Evolutionary conservation across 495 filamentous ascomycete species (phyloP), one percentile per base, ranked within the genome.

Genomic region (Hyaloscypha hepaticicola): DNA sequence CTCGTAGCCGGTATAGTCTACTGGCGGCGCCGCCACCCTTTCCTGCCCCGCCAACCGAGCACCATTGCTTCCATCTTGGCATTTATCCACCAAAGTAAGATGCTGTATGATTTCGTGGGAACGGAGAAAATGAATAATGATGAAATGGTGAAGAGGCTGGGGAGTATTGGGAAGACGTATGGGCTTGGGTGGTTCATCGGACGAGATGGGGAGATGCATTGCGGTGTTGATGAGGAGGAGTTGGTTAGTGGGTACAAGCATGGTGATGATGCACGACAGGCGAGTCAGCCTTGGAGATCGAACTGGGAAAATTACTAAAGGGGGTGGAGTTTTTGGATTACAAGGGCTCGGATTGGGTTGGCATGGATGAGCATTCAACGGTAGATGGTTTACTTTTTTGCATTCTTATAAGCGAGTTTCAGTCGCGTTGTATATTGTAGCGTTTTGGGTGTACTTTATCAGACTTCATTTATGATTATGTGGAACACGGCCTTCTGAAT

Each of bases 171-270:
- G 16, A 89, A 89, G 78, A 85, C 76, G 50, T 92, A 90, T 71
- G 89, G 86, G 0, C 74, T 91, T 21, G 89, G 89, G 2, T 91
- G 89, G 88, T 91, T 90, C 68, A 74, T 74, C 19, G 89, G 89
- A 0, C 66, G 87, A 3, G 89, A 92, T 66, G 84, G 84, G 7
- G 77, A 83, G 66, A 76, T 76, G 52, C 89, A 91, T 77, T 84
- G 86, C 63, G 89, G 88, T 19, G 82, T 92, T 41, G 89, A 92
- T 65, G 79, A 88, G 76, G 89, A 92, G 75, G 84, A 87, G 73
- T 71, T 92, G 60, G 66, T 82, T 61, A 79, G 78, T 53, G 73
- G 67, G 53, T 91, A 89, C 72, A 82, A 76, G 72, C 80, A 87
- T 70, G 87, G 87, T n/a, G 76, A 67, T 56, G 68, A 72, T 64